Percentiles rank a stretch among this genome's conserved stretches.
These are phyloP conservation scores for Komagataella mondaviorum DNA, from an alignment of 805 yeast species.

Conservation along the genomic window DNA sequence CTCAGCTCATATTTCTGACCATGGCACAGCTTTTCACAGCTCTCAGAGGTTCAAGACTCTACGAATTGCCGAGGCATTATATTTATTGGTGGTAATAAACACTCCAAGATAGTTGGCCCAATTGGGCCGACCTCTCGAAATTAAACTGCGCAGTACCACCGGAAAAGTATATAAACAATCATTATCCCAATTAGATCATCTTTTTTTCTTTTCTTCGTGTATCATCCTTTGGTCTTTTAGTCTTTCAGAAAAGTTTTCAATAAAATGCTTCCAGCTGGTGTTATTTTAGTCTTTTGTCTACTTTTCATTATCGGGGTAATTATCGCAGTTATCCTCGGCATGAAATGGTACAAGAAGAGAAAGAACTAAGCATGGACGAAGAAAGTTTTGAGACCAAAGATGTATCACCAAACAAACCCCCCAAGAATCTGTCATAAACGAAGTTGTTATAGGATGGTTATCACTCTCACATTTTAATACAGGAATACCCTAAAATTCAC, in stretches of 20 bases:
- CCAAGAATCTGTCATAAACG: conserved; percentile 1
- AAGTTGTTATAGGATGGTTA: not conserved
- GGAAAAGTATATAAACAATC: not conserved
- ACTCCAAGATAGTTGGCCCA: not conserved
- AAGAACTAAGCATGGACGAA: not conserved
- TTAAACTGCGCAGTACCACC: not conserved
- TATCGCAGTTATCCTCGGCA: conserved; percentile 14
- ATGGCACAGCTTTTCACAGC: not conserved
- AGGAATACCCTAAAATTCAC: not conserved
- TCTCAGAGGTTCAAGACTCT: not conserved
- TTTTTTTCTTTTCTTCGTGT: not conserved
- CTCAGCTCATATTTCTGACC: not conserved
- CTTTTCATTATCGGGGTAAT: conserved; percentile 29
- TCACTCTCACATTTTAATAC: not conserved
- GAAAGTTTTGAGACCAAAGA: not conserved
- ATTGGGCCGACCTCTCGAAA: not conserved
- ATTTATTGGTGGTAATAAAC: not conserved
- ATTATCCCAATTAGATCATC: not conserved
- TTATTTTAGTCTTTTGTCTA: conserved; percentile 45
- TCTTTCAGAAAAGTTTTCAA: not conserved
- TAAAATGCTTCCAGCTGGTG: conserved; percentile 52
- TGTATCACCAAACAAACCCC: not conserved
- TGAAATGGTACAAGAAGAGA: conserved; percentile 21
- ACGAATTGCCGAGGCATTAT: not conserved
- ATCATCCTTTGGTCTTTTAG: not conserved